These are phyloP conservation scores for Saccharomyces hybrid DNA, from an alignment of 1,139 yeast genomes.

Conservation along the genomic window DNA sequence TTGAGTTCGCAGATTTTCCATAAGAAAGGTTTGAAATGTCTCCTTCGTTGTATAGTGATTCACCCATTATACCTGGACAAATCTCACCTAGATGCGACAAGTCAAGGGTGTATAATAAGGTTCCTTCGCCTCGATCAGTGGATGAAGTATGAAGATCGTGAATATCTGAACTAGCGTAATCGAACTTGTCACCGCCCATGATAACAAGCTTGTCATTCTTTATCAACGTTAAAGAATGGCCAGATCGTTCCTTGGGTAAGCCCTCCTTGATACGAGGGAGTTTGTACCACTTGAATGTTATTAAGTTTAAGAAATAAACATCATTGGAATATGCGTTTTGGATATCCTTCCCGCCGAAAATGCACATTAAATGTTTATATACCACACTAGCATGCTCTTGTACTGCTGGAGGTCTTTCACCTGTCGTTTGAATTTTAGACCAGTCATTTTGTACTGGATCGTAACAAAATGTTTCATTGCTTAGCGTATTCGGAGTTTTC, in stretches of 20 bases:
- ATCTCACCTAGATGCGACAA: conserved; percentile 1
- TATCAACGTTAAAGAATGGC: conserved; percentile 77
- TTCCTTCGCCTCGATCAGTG: conserved; percentile 2
- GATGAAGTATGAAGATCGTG: background rate
- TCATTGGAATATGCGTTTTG: conserved; percentile 61
- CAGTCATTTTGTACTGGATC: conserved; percentile 66
- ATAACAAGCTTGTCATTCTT: conserved; percentile 55
- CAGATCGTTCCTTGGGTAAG: conserved; percentile 72
- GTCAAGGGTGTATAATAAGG: conserved; percentile 2
- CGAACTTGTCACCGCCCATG: conserved; percentile 81
- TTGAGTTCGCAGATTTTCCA: background rate
- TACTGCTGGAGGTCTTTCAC: conserved; percentile 71
- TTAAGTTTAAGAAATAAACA: conserved; percentile 62
- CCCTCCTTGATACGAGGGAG: conserved; percentile 42
- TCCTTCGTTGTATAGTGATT: background rate
- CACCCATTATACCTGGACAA: conserved; percentile 3
- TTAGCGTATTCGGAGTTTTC: conserved; percentile 59
- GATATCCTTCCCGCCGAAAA: conserved; percentile 79
- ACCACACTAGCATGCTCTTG: conserved; percentile 82
- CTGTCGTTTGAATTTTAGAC: conserved; percentile 43
- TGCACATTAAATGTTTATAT: conserved; percentile 66
- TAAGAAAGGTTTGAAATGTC: background rate
- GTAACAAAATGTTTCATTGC: conserved; percentile 74
- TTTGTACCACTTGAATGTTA: conserved; percentile 61
- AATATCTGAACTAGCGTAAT: conserved; percentile 28